Evolutionary conservation across 2,329 filamentous ascomycete genomes (phyloP).

Genomic region (Colletotrichum sp.): DNA sequence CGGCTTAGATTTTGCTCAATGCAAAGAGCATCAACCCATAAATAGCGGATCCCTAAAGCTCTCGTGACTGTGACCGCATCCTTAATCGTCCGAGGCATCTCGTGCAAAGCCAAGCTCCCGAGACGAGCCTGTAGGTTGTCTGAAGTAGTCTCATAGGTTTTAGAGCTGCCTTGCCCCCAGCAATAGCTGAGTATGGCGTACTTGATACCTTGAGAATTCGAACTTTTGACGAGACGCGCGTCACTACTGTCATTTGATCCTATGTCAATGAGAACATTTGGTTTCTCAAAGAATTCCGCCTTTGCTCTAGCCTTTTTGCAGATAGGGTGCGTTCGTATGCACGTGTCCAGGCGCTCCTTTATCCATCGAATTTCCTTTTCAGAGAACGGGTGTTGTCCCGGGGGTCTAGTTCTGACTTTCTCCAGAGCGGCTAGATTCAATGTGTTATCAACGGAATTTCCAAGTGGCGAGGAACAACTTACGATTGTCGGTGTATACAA

Average conservation of each 20-base stretch:
- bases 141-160: neutral
- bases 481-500: neutral
- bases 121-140: neutral
- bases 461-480: accelerated
- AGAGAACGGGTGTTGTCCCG: neutral
- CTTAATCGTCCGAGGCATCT: accelerated
- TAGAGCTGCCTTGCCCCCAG: neutral
- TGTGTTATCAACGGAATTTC: neutral
- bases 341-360: neutral
- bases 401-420: neutral
- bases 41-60: neutral
- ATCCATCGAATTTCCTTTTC: neutral
- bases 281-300: neutral
- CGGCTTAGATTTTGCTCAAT: neutral
- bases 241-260: accelerated
- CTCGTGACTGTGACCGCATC: neutral
- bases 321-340: accelerated
- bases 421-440: accelerated
- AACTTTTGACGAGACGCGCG: neutral
- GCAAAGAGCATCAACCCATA: neutral
- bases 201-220: neutral
- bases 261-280: neutral
- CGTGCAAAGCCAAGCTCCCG: accelerated
- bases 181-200: neutral
- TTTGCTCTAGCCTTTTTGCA: neutral